These are phyloP conservation scores for Fistulifera pelliculosa DNA, from an alignment of 108 stramenopile species.

Conservation along the genomic window DNA sequence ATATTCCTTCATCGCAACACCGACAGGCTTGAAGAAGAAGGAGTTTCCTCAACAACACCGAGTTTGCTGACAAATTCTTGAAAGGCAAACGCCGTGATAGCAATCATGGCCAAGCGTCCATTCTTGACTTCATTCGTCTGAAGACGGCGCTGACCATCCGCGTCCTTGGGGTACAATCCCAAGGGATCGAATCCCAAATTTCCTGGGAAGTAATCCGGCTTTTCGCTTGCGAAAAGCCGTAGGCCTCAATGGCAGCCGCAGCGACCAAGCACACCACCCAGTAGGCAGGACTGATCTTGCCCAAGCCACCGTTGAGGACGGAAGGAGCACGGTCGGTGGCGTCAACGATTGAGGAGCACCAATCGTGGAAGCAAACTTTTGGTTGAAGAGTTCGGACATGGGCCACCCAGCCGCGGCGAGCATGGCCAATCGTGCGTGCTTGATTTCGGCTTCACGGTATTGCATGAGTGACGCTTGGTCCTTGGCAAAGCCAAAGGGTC, in stretches of 20 bases:
- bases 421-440: constrained; percentile 89
- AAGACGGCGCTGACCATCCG: constrained; percentile 52
- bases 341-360: constrained; percentile 45
- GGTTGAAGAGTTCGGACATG: constrained; percentile 62
- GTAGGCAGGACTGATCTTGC: constrained; percentile 74
- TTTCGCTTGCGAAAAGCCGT: constrained; percentile 39
- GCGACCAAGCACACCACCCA: constrained; percentile 55
- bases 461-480: constrained; percentile 30
- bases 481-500: constrained; percentile 86
- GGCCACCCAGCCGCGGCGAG: constrained; percentile 88
- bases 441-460: constrained; percentile 82
- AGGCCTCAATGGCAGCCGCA: constrained; percentile 66
- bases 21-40: constrained; percentile 78
- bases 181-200: constrained; percentile 73
- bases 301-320: constrained; percentile 81
- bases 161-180: constrained; percentile 57
- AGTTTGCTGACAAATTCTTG: constrained; percentile 64
- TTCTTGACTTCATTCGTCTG: constrained; percentile 83
- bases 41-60: constrained; percentile 79
- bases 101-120: constrained; percentile 89
- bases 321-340: constrained; percentile 64
- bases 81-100: constrained; percentile 73
- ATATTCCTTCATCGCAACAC: constrained; percentile 37
- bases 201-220: constrained; percentile 54
- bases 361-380: constrained; percentile 53